Evolutionary conservation across 257 asterid species (phyloP), one percentile per base, ranked within the genome.

Genomic region (Henckelia pumila): DNA sequence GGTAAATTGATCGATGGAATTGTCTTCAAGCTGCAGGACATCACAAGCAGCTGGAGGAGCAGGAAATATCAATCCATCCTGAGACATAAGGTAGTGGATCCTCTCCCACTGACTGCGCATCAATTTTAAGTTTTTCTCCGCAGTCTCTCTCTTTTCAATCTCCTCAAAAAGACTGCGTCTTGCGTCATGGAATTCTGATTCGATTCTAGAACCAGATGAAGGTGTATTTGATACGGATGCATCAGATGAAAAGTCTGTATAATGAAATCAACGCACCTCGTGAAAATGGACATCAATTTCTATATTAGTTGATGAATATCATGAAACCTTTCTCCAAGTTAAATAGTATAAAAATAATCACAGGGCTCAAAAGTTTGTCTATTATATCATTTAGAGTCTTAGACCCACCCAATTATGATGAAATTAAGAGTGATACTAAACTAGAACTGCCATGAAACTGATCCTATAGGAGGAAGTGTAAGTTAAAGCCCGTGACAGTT

Each of bases 81-180:
- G 75, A 52, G 86, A 81, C 79, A 93, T 81, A 66, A 81, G 78
- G 49, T 66, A 73, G 32, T 76, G 53, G 73, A 84, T 75, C 75
- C 80, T 85, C 79, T 80, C 87, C 99, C 99, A 93, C 68, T 80
- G 92, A 63, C 60, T 64, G 59, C 50, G 81, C 87, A 90, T 85
- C 81, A 77, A 66, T 24, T 28, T 29, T 55, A 89, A 82, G 56
- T 74, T 67, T 63, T 78, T 85, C 81, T 93, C 98, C 1, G 91
- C 95, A 61, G 65, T 60, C 74, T 82, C 72, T 67, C 96, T 81
- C 83, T 68, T 85, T 58, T 78, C 89, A 35, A 86, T 75, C 77
- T 93, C 97, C 74, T 88, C 92, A 21, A 82, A 74, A 61, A 85
- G 86, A 73, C 75, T 73, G 60, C 74, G 73, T 80, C 75, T 84